Evolutionary conservation across 257 asterid genomes (phyloP), one percentile per base, ranked within the genome.

Genomic region (Solanum corneliomulleri): DNA sequence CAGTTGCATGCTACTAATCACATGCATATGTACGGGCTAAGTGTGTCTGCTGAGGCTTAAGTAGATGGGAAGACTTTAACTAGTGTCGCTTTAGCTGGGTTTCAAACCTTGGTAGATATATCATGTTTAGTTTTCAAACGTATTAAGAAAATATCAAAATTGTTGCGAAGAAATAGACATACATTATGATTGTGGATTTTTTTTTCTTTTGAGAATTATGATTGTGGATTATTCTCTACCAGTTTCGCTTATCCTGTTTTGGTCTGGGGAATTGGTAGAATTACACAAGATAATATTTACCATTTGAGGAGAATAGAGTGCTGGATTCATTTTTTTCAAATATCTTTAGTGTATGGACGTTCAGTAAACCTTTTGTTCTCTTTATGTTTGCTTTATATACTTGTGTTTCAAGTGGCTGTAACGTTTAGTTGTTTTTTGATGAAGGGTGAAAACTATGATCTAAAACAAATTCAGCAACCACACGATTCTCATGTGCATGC

Each of bases 401-500:
- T 47, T 81, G 1, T 29, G 70, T 81, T 81, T n/a, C 60, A 88
- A 58, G 83, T 82, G 52, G 45, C 66, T 84, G 70, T 83, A 76
- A 23, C 71, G 47, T 21, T 45, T 85, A 31, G 42, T 69, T 83
- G 71, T 88, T 39, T 86, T 81, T 81, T 70, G 82, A 33, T 86
- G 69, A 87, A 87, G 92, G 90, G 86, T 91, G 94, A 91, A 87
- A 86, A 88, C 83, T 94, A 94, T 93, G 99, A 97, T 80, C 95
- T 93, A 33, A 95, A 92, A 89, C 99, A 90, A 86, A 90, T 94
- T 87, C 96, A 91, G 91, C 96, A 89, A 86, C 95, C 98, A 86
- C 99, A 97, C 82, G 87, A 92, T 89, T 97, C 99, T 86, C 99
- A 97, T 75, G 72, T 93, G 78, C 29, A 89, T 90, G 98, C 98